Percentiles rank a stretch among this genome's conserved stretches.
These are phyloP conservation scores for Xylaria sp. DNA, from an alignment of 2,329 filamentous ascomycete genomes.

Conservation along the genomic window DNA sequence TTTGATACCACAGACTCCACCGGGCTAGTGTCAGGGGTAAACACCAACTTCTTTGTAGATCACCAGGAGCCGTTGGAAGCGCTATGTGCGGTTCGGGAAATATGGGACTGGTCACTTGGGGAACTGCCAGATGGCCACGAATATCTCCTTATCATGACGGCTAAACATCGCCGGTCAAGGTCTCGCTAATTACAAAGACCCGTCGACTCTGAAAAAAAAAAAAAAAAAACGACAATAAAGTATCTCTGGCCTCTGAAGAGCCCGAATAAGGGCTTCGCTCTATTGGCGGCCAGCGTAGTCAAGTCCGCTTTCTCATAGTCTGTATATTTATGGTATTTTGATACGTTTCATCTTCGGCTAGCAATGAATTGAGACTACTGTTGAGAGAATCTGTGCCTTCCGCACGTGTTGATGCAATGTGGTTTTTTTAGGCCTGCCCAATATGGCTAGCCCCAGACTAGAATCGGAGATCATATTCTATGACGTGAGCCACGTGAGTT, in stretches of 20 bases:
- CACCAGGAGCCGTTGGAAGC: constrained; percentile 50
- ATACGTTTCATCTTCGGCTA: constrained; percentile 3
- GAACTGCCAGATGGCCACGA: constrained; percentile 41
- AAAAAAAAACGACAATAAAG: not conserved
- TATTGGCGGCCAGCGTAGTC: not conserved
- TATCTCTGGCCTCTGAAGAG: constrained; percentile 1
- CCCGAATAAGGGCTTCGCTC: constrained; percentile 1
- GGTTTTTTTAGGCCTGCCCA: not conserved
- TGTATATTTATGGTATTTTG: not conserved
- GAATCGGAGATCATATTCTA: not conserved
- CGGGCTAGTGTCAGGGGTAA: constrained; percentile 50
- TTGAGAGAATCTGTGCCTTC: constrained; percentile 8
- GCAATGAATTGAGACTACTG: constrained; percentile 1
- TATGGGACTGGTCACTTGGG: constrained; percentile 40
- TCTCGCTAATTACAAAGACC: not conserved
- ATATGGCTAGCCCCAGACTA: constrained; percentile 1
- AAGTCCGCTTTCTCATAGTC: no score
- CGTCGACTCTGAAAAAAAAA: no score
- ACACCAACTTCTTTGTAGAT: constrained; percentile 54
- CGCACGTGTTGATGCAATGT: constrained; percentile 3
- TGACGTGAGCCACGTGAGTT: constrained; percentile 1
- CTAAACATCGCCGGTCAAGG: constrained; percentile 23
- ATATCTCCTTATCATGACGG: constrained; percentile 35
- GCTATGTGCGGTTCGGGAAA: constrained; percentile 23
- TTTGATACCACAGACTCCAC: constrained; percentile 48